Evolutionary conservation across 2,329 filamentous ascomycete species (phyloP), one percentile per base, ranked within the genome.

Genomic region (Botrytis elliptica): DNA sequence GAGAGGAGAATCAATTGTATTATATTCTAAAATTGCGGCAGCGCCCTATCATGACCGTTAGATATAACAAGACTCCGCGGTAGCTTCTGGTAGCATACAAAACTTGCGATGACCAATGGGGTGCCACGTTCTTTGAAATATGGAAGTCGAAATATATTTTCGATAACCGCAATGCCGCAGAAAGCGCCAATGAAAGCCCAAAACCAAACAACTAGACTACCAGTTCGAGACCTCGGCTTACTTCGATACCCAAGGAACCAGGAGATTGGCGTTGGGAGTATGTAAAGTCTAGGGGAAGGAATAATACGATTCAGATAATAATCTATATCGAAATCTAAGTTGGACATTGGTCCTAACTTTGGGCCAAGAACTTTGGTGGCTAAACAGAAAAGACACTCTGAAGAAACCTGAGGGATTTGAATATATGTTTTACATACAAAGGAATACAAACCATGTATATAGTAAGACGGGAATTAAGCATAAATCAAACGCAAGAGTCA

Each of bases 21-120:
- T 90, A 81, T 92, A 94, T 78, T 92, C 88, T 55, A 94, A 86
- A n/a, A 94, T 91, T 22, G 92, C 92, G 4, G 91, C 89, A 7
- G 92, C 92, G 70, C 92, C 92, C 77, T 80, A 44, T 49, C 22
- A 46, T 71, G 38, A n/a, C 72, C 22, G 74, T 65, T 69, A 69
- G 49, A 57, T 25, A 36, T 40, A 46, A 59, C 6, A 22, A 36
- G 9, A 42, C 44, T 22, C 33, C 40, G 52, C 52, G 68, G 44
- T 12, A 63, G 46, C 22, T 40, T 44, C 29, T n/a, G 29, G 46
- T 40, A n/a, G 87, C 89, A 79, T 84, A 92, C 91, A 81, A 93
- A 92, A 81, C 90, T 92, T 70, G 87, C 91, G 75, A 93, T 85
- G n/a, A 93, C 87, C 18, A 89, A 83, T 0, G 90, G 90, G 0